phyloP scores from a whole-genome alignment of 1,284 basidiomycete species.

The Microbotryum lychnidis-dioicae region DNA sequence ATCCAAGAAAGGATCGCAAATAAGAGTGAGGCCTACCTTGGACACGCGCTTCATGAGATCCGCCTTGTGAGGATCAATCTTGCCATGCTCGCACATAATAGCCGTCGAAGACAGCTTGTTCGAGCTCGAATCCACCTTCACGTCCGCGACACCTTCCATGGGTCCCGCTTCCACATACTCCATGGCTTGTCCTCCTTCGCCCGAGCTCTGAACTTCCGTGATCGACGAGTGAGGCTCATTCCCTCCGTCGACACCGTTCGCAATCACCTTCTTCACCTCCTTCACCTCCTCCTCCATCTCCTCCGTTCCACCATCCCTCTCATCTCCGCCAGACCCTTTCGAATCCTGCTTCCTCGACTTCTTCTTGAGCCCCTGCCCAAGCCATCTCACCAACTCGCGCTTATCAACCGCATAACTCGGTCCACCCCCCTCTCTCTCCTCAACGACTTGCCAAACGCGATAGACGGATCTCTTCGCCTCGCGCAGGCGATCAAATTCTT shows the following conservation, averaged over 20 bases:
- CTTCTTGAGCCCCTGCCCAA: slow-evolving; percentile 37
- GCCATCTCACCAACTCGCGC: slow-evolving; percentile 54
- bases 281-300: neutral
- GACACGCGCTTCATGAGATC: slow-evolving; percentile 58
- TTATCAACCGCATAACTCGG: slow-evolving; percentile 51
- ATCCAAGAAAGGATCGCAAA: slow-evolving; percentile 33
- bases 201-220: neutral
- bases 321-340: neutral
- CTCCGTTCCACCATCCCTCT: neutral
- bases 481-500: slow-evolving; percentile 49
- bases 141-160: neutral
- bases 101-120: slow-evolving; percentile 27
- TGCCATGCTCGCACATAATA: slow-evolving; percentile 56
- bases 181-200: neutral
- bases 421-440: slow-evolving; percentile 51
- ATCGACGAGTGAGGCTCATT: neutral
- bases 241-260: neutral
- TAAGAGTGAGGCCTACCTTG: slow-evolving; percentile 40
- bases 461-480: slow-evolving; percentile 55
- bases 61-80: slow-evolving; percentile 52
- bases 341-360: neutral
- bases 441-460: slow-evolving; percentile 52
- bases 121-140: neutral
- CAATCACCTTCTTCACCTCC: neutral
- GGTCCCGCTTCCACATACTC: neutral